Evolutionary conservation across 331 rosid genomes (phyloP), one percentile per base, ranked within the genome.

Genomic region (Dryas integrifolia): DNA sequence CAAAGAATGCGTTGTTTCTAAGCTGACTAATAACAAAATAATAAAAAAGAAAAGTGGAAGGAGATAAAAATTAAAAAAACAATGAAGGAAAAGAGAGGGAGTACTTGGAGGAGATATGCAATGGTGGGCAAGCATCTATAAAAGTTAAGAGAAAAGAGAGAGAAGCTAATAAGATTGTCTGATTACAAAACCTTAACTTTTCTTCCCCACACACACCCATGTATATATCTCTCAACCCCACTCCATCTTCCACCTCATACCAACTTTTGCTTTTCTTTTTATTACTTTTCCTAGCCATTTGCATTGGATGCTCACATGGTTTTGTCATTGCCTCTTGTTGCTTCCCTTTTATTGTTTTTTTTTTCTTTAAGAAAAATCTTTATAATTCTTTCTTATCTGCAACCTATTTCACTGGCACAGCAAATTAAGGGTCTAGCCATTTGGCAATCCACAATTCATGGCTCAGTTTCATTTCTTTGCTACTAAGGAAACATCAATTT

Each of bases 41-140:
- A n/a, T 45, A 9, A 10, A 52, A 72, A 61, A 67, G 7, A 55
- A 10, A 48, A 73, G 26, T 11, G 51, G 43, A 4, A 26, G 10
- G 68, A 76, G 43, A 53, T 16, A 18, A 46, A 53, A 30, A 75
- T 50, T 45, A 8, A 58, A 51, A 21, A 79, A 65, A 67, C 40
- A 52, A 46, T 5, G 45, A 56, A 56, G 11, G 62, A 15, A 49
- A 15, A 51, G 18, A 62, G 48, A 67, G 60, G 11, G 48, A 30
- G 35, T 30, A 30, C 35, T 47, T 71, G 84, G 72, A 71, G 76
- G 82, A 84, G 85, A 84, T 82, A 73, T 45, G 46, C 57, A 45
- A 64, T 82, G 97, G 86, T 83, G 86, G 88, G 84, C 86, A 84
- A 89, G 92, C 88, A 84, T 89, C 88, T 80, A 60, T 13, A 77